Evolutionary conservation across 164 flowering plant species (phyloP).

Genomic region (Berberis vulgaris): DNA sequence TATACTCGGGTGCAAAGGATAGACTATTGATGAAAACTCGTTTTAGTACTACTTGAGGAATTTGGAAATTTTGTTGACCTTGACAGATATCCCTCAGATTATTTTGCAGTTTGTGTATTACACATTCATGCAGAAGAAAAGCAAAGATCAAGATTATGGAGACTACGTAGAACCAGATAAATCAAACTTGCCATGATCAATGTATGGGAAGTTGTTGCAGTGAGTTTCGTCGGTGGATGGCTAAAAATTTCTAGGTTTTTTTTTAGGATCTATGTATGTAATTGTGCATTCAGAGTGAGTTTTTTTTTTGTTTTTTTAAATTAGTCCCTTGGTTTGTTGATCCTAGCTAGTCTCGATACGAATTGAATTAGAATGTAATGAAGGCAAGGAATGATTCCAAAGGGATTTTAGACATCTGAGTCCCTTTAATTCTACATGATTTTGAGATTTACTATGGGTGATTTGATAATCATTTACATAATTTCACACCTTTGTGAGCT

Average conservation of each 20-base stretch:
- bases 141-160: slow-evolving; percentile 6
- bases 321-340: neutral
- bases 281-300: neutral
- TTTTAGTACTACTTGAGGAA: neutral
- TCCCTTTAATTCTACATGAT: too few relatives aligned
- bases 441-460: too few relatives aligned
- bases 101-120: slow-evolving; percentile 71
- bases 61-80: slow-evolving; percentile 9
- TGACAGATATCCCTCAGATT: slow-evolving; percentile 37
- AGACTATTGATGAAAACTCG: too few relatives aligned
- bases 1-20: too few relatives aligned
- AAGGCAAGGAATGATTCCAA: too few relatives aligned
- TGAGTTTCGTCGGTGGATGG: neutral
- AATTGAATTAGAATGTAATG: too few relatives aligned
- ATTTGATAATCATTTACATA: too few relatives aligned
- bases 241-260: neutral
- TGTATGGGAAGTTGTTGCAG: neutral
- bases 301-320: too few relatives aligned
- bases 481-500: too few relatives aligned
- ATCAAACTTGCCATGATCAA: neutral
- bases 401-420: too few relatives aligned
- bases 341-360: neutral
- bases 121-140: slow-evolving; percentile 24
- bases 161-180: slow-evolving; percentile 28
- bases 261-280: neutral